Conservation (phyloP, 768 basidiomycete genomes). For the Serendipita sp. region DNA sequence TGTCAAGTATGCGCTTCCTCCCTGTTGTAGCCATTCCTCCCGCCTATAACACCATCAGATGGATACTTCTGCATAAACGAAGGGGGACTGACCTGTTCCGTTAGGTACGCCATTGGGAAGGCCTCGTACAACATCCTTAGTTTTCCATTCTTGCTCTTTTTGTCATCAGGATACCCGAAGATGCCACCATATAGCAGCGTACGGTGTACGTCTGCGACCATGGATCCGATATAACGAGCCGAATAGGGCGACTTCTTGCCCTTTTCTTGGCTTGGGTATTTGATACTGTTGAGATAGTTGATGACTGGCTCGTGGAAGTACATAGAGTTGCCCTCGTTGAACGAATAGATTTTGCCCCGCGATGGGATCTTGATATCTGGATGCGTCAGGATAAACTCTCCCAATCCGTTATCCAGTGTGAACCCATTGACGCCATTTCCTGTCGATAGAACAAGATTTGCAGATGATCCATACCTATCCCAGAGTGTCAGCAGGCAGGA, state of each 20-base stretch:
- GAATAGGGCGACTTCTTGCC: conserved; percentile 69
- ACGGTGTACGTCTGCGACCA: conserved; percentile 97
- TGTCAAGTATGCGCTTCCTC: conserved; percentile 81
- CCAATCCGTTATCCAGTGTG: conserved; percentile 86
- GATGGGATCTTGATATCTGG: conserved; percentile 88
- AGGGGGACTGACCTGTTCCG: conserved; percentile 53
- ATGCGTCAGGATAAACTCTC: conserved; percentile 98
- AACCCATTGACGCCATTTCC: conserved; percentile 96
- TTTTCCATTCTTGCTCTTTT: conserved; percentile 94
- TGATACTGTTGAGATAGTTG: conserved; percentile 79
- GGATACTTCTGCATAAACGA: not conserved
- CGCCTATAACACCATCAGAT: conserved; percentile 37
- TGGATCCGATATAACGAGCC: conserved; percentile 89
- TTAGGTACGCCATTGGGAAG: conserved; percentile 94
- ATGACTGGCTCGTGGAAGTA: conserved; percentile 76
- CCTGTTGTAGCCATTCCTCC: conserved; percentile 96
- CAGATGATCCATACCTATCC: conserved; percentile 77
- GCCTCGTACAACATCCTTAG: conserved; percentile 90
- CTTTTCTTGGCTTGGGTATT: conserved; percentile 41
- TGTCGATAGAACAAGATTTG: conserved; percentile 89
- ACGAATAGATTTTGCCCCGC: conserved; percentile 97
- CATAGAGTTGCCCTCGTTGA: conserved; percentile 96
- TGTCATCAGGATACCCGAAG: conserved; percentile 95
- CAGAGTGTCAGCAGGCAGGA: not conserved
- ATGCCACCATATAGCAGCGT: conserved; percentile 96